Evolutionary conservation across 352 stramenopile species (phyloP).

Genomic region (Globisporangium paroecandrum): DNA sequence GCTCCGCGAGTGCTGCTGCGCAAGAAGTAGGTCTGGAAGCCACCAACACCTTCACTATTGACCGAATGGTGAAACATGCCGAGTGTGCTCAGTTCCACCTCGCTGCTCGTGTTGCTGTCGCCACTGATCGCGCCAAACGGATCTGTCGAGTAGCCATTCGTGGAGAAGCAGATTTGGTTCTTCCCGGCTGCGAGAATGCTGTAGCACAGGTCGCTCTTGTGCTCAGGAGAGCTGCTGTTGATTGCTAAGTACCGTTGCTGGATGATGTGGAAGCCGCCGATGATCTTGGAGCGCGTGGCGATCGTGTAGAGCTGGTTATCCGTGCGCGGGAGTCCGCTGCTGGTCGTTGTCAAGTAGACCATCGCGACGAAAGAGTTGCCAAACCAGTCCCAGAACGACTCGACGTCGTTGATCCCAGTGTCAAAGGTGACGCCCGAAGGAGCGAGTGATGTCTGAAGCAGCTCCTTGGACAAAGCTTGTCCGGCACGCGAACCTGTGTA

Average conservation of each 20-base stretch:
- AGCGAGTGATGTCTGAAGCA: slow-evolving; percentile 37
- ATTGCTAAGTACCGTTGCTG: slow-evolving; percentile 47
- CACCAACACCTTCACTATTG: slow-evolving; percentile 27
- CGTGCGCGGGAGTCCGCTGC: slow-evolving; percentile 15
- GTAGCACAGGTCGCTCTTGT: slow-evolving; percentile 47
- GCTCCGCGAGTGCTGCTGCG: slow-evolving; percentile 36
- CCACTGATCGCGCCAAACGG: slow-evolving; percentile 36
- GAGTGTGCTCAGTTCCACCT: slow-evolving; percentile 26
- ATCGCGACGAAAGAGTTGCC: slow-evolving; percentile 44
- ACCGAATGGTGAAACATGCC: slow-evolving; percentile 54
- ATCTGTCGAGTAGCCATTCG: slow-evolving; percentile 26
- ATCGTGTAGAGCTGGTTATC: slow-evolving; percentile 45
- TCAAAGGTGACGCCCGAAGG: slow-evolving; percentile 38
- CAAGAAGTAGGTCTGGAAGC: slow-evolving; percentile 59
- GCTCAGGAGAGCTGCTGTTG: slow-evolving; percentile 38
- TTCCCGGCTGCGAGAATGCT: slow-evolving; percentile 37
- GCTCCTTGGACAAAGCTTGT: slow-evolving; percentile 43
- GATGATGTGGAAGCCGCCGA: slow-evolving; percentile 61
- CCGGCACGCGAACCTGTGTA: slow-evolving; percentile 17
- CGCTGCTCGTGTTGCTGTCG: slow-evolving; percentile 19
- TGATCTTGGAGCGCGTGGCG: slow-evolving; percentile 52
- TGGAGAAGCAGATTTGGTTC: slow-evolving; percentile 39
- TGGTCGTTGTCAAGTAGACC: slow-evolving; percentile 37
- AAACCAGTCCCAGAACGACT: slow-evolving; percentile 62
- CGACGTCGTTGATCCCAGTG: slow-evolving; percentile 33